Percentiles rank a stretch among this genome's conserved stretches.
Evolutionary conservation across 192 early-diverging fungal species (phyloP).

Genomic region (Neocallimastix lanati): DNA sequence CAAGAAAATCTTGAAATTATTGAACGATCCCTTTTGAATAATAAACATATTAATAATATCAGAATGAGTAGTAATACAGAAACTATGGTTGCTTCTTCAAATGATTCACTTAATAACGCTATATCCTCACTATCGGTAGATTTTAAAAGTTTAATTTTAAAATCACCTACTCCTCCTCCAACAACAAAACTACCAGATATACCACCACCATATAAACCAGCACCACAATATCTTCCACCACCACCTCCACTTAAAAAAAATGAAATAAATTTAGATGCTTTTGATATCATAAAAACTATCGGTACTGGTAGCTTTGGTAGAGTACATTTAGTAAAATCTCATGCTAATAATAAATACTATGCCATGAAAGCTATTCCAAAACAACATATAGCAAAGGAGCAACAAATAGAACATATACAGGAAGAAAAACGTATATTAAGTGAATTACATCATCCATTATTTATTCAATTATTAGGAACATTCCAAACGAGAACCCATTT

Average conservation of each 20-base stretch:
- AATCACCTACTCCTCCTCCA: neutral
- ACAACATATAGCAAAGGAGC: neutral
- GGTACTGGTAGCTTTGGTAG: neutral
- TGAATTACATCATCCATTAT: neutral
- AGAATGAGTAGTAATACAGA: neutral
- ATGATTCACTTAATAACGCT: neutral
- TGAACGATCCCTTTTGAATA: no score
- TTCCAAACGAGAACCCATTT: conserved; percentile 28
- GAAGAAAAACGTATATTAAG: neutral
- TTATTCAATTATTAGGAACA: conserved; percentile 29
- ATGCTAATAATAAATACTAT: neutral
- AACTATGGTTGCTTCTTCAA: neutral
- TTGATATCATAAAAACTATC: neutral
- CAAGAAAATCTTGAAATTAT: no score
- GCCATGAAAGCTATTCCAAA: neutral
- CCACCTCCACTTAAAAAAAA: neutral
- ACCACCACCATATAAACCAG: neutral
- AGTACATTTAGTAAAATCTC: neutral
- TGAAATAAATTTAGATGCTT: neutral
- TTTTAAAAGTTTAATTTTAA: neutral
- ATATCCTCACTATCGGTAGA: no score
- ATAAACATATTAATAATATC: neutral
- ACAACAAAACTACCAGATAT: neutral
- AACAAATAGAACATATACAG: neutral
- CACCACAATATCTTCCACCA: neutral